Evolutionary conservation across 306 rosid species (phyloP), one percentile per base, ranked within the genome.

Genomic region (Comarum palustre): DNA sequence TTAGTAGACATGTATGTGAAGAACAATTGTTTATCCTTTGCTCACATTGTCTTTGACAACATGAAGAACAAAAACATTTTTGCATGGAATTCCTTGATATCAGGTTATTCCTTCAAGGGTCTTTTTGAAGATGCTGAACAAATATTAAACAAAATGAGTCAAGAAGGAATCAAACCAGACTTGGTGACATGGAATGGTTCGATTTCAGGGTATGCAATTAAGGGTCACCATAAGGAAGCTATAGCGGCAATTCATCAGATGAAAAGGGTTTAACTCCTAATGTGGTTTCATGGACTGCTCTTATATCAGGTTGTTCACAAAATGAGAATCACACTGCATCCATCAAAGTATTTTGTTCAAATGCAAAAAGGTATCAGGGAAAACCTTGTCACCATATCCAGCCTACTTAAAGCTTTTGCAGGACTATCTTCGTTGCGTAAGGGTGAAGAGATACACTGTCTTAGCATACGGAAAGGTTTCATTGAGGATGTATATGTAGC

Each of bases 261-360:
- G 42, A 90, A 79, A 86, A 79, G 68, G 92, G 92, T 50, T 68
- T 80, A 27, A 55, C 81, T n/a, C 90, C 90, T 60, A 87, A 84
- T 71, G 92, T 87, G 54, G 82, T 90, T 61, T 82, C 92, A 52
- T 90, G 96, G 96, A 90, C 96, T 75, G 87, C 92, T 51, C 70
- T 90, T 73, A 84, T 90, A 79, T 82, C 96, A 59, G 90, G 96
- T 22, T 82, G 86, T 78, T 70, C 89, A 75, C 86, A 81, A 50
- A 87, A 82, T 69, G 83, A 75, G 74, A 87, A 82, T 20, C 78
- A 84, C n/a, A 0, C 52, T 22, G 87, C 79, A 48, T 81, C 90
- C 62, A 50, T 87, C 25, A n/a, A 71, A 75, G 65, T 70, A 78
- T 77, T 90, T 90, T 74, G 69, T 50, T 68, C 86, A 86, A 79